Percentiles rank a stretch among this genome's conserved stretches.
Conservation (phyloP, 1,139 yeast genomes). For the Hemisphaericaspora subhashii region DNA sequence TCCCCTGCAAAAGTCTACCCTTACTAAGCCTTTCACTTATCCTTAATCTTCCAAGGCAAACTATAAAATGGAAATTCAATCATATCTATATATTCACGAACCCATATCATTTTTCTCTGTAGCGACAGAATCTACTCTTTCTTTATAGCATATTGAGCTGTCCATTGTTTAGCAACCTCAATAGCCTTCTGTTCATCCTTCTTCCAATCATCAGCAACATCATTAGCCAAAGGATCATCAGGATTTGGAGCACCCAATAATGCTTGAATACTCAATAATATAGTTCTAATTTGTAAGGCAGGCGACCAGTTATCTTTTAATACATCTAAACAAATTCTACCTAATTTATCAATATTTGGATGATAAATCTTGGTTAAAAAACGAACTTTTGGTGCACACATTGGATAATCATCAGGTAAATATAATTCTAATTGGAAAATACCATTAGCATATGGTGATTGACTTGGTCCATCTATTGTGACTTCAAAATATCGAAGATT, state of each 20-base stretch:
- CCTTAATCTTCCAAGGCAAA: no score
- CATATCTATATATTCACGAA: no score
- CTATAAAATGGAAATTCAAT: no score
- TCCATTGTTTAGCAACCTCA: conserved; percentile 86
- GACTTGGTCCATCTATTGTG: conserved; percentile 85
- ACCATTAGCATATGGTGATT: conserved; percentile 83
- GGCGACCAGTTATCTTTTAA: conserved; percentile 96
- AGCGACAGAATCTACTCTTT: conserved; percentile 10
- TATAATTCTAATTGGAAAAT: conserved; percentile 73
- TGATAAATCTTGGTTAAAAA: conserved; percentile 92
- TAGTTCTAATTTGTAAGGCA: conserved; percentile 94
- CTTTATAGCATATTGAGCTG: conserved; percentile 57
- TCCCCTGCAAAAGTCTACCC: no score
- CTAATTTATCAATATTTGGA: conserved; percentile 93
- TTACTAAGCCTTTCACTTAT: no score
- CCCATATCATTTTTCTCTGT: no score
- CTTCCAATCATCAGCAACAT: conserved; percentile 96
- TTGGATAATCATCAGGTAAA: conserved; percentile 86
- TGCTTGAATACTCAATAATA: conserved; percentile 88
- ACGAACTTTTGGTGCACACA: conserved; percentile 93
- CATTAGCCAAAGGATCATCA: conserved; percentile 96
- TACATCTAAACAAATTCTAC: conserved; percentile 93
- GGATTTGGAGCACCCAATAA: conserved; percentile 95
- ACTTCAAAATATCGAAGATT: conserved; percentile 86
- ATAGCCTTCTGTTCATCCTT: conserved; percentile 80